These are phyloP conservation scores for Trichoderma pleuroti DNA, from an alignment of 2,329 filamentous ascomycete species.

Conservation along the genomic window DNA sequence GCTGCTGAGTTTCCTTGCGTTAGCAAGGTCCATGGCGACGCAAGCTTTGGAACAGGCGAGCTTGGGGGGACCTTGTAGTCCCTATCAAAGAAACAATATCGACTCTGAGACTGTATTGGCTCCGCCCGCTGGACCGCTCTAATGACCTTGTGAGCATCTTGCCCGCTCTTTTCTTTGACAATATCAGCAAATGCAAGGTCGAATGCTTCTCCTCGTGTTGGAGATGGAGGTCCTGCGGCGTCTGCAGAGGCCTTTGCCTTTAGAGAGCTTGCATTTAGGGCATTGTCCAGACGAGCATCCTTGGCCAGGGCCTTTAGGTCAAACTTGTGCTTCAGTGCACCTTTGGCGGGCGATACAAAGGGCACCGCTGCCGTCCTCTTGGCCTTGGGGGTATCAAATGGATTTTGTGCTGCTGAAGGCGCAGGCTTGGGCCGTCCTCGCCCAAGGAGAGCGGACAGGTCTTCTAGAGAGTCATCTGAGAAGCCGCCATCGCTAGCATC, in stretches of 20 bases:
- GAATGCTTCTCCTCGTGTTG: background rate
- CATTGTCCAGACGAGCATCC: conserved; percentile 56
- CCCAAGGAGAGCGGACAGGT: conserved; percentile 40
- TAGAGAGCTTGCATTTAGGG: conserved; percentile 53
- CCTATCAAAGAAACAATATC: conserved; percentile 51
- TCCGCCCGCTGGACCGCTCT: conserved; percentile 51
- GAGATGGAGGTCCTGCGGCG: conserved; percentile 19
- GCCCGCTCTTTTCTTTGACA: conserved; percentile 37
- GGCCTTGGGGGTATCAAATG: conserved; percentile 43
- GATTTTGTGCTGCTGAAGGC: conserved; percentile 21
- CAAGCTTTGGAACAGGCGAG: conserved; percentile 29
- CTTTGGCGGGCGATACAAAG: conserved; percentile 47
- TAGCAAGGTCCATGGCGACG: conserved; percentile 47
- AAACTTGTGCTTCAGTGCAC: conserved; percentile 57
- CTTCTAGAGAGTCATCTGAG: conserved; percentile 58
- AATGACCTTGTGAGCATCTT: conserved; percentile 44
- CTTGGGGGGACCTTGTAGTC: conserved; percentile 29
- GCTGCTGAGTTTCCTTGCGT: conserved; percentile 40
- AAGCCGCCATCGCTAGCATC: conserved; percentile 55
- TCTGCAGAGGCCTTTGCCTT: conserved; percentile 38
- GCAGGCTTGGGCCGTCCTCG: conserved; percentile 25
- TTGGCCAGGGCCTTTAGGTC: conserved; percentile 60
- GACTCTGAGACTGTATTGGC: conserved; percentile 32
- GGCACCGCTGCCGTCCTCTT: conserved; percentile 44
- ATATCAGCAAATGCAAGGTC: conserved; percentile 29